phyloP scores from a whole-genome alignment of 495 filamentous ascomycete genomes.

The Aspergillus sclerotiicarbonarius region DNA sequence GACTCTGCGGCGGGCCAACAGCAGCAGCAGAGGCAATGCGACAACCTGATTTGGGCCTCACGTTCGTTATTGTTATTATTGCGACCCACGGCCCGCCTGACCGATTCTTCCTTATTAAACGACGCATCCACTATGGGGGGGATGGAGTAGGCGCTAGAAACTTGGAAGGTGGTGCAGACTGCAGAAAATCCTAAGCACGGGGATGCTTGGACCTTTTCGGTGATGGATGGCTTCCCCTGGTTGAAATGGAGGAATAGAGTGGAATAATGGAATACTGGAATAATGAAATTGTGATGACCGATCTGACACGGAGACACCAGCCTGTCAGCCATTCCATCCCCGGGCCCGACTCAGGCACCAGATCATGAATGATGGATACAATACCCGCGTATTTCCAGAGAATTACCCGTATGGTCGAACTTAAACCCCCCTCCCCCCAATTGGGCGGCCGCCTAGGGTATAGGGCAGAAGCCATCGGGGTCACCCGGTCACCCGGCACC shows the following conservation, averaged over 20 bases:
- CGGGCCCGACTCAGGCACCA: neutral
- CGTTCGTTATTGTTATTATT: conserved; percentile 9
- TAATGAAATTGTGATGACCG: no score
- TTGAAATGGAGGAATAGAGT: no score
- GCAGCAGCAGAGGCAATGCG: neutral
- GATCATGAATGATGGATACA: neutral
- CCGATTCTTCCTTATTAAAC: conserved; percentile 17
- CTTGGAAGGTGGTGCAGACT: no score
- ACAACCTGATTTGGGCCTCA: conserved; percentile 18
- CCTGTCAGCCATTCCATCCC: no score
- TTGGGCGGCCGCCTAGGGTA: conserved; percentile 18
- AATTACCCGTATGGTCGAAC: neutral
- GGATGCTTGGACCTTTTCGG: no score
- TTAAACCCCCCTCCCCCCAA: neutral
- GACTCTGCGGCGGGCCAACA: conserved; percentile 2
- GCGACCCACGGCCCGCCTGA: conserved; percentile 23
- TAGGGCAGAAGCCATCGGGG: conserved; percentile 20
- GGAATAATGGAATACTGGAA: no score
- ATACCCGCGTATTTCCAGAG: neutral
- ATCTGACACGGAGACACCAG: no score
- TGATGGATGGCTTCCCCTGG: no score
- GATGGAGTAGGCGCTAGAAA: no score
- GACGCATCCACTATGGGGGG: neutral
- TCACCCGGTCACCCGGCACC: conserved; percentile 3
- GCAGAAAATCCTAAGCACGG: no score